phyloP scores from a whole-genome alignment of 176 grass and related monocot genomes.

The Areca catechu region DNA sequence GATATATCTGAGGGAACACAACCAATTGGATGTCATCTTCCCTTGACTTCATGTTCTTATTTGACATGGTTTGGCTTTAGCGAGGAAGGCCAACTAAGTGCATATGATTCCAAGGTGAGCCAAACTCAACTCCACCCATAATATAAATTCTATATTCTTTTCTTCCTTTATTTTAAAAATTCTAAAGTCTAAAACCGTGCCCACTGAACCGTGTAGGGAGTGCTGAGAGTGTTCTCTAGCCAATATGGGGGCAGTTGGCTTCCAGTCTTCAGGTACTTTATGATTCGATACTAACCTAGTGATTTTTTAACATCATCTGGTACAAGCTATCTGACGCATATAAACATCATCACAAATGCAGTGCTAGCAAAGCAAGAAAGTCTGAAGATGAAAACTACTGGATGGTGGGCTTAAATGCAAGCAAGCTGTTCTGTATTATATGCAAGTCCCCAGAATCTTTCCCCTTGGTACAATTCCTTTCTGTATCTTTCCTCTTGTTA shows the following conservation, averaged over 20 bases:
- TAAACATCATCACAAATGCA: constrained; percentile 26
- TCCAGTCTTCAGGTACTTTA: constrained; percentile 83
- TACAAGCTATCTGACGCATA: neutral
- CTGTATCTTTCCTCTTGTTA: neutral
- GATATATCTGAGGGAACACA: constrained; percentile 42
- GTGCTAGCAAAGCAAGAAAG: constrained; percentile 63
- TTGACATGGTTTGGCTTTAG: constrained; percentile 96
- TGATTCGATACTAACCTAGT: no score
- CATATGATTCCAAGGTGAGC: constrained; percentile 78
- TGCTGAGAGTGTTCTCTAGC: constrained; percentile 60
- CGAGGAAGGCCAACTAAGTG: constrained; percentile 79
- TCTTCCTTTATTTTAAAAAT: neutral
- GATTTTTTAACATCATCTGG: no score
- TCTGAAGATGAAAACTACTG: constrained; percentile 84
- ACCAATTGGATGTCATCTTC: constrained; percentile 35
- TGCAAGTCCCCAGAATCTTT: constrained; percentile 68
- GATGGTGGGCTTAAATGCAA: constrained; percentile 73
- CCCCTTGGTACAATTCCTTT: constrained; percentile 43
- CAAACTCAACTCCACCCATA: neutral
- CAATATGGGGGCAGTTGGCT: constrained; percentile 76
- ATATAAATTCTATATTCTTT: neutral
- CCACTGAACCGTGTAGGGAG: constrained; percentile 36
- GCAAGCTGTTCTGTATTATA: constrained; percentile 79
- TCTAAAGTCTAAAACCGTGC: neutral
- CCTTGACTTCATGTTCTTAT: constrained; percentile 55